These are phyloP conservation scores for Penicillium psychrofluorescens DNA, from an alignment of 495 filamentous ascomycete genomes.

Conservation along the genomic window DNA sequence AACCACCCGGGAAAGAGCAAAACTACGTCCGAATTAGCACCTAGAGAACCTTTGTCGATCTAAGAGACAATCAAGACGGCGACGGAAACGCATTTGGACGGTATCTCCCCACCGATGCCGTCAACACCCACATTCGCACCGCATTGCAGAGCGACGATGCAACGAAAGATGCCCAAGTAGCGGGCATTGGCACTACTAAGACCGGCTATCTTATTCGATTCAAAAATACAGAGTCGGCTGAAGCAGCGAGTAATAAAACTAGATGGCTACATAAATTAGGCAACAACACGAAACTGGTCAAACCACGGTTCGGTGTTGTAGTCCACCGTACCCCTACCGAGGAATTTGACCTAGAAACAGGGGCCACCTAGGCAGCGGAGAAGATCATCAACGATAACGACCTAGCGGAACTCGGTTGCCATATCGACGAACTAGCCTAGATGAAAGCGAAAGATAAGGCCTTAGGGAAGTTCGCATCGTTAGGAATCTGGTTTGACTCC, in stretches of 20 bases:
- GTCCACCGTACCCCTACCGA: conserved; percentile 17
- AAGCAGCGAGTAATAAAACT: conserved; percentile 9
- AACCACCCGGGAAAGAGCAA: conserved; percentile 3
- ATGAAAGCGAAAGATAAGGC: conserved; percentile 13
- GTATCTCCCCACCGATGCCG: conserved; percentile 12
- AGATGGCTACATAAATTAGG: conserved; percentile 7
- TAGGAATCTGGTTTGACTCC: conserved; percentile 18
- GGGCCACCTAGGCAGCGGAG: conserved; percentile 1
- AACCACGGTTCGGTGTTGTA: conserved; percentile 11
- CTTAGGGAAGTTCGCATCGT: conserved; percentile 10
- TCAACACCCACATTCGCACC: conserved; percentile 10
- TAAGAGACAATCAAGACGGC: conserved; percentile 9
- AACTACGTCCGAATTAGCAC: conserved; percentile 3
- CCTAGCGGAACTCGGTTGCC: conserved; percentile 7
- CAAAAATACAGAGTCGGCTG: conserved; percentile 10
- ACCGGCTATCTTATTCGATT: conserved; percentile 17
- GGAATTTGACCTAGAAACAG: conserved; percentile 11
- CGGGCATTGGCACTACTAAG: conserved; percentile 8
- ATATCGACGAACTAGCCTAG: conserved; percentile 17
- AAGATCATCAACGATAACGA: conserved; percentile 21
- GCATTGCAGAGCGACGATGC: conserved; percentile 5
- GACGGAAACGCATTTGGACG: conserved; percentile 10
- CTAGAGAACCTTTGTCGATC: conserved; percentile 11
- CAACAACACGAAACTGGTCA: conserved; percentile 15
- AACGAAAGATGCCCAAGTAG: conserved; percentile 11